Evolutionary conservation across 371 early-diverging fungal genomes (phyloP).

Genomic region (Entomophthora muscae): DNA sequence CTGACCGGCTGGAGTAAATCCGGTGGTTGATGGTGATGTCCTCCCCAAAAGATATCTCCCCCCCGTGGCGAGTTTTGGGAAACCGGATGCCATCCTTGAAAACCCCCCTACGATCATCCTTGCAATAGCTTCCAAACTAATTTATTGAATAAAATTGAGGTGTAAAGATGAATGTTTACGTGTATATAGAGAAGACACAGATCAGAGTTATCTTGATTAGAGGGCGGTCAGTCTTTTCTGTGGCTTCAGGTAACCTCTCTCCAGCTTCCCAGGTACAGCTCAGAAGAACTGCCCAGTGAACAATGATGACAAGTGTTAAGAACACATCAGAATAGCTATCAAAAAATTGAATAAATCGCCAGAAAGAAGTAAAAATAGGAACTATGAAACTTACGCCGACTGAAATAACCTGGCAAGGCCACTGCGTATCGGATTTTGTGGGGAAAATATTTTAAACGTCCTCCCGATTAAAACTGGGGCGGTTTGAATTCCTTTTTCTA

Average conservation of each 20-base stretch:
- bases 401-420: not conserved
- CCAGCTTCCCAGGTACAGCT: not conserved
- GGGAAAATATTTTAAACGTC: slow-evolving; percentile 2
- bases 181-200: not conserved
- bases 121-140: slow-evolving; percentile 4
- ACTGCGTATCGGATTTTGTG: not conserved
- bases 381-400: not conserved
- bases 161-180: not conserved
- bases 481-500: not conserved
- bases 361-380: too few species aligned
- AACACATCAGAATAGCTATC: slow-evolving; percentile 1
- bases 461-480: slow-evolving; percentile 2
- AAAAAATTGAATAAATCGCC: not conserved
- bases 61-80: not conserved
- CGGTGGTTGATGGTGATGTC: too few species aligned
- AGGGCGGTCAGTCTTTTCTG: not conserved
- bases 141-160: not conserved
- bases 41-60: not conserved
- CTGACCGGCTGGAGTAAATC: not conserved
- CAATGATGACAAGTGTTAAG: not conserved
- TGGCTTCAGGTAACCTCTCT: not conserved
- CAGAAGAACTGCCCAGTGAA: not conserved
- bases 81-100: slow-evolving; percentile 1
- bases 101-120: slow-evolving; percentile 6
- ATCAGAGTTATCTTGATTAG: not conserved